Conservation (phyloP, 2,329 filamentous ascomycete genomes). For the Xylariaceae sp. region DNA sequence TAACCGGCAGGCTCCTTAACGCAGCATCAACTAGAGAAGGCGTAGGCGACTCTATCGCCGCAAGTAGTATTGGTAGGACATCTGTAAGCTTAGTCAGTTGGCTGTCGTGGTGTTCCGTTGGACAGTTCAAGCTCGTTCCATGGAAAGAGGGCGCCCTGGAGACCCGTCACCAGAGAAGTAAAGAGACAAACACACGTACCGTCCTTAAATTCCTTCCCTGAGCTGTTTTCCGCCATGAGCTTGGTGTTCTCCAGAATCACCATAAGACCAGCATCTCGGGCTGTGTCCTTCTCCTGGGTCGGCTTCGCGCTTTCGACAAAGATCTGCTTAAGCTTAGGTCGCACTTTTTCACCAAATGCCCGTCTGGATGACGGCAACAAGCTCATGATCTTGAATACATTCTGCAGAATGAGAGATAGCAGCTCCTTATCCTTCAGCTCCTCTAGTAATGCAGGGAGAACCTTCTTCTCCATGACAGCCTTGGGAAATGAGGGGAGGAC, state of each 20-base stretch:
- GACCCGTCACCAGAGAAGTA: neutral
- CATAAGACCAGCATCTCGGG: constrained; percentile 85
- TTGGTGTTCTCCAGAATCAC: constrained; percentile 80
- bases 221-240: constrained; percentile 71
- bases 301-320: constrained; percentile 62
- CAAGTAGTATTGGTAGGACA: constrained; percentile 76
- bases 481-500: constrained; percentile 90
- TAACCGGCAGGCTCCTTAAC: constrained; percentile 67
- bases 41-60: constrained; percentile 82
- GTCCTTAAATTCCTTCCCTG: constrained; percentile 91
- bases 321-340: constrained; percentile 77
- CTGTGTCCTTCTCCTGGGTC: constrained; percentile 67
- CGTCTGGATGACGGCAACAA: constrained; percentile 71
- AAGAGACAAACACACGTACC: constrained; percentile 40
- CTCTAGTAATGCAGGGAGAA: constrained; percentile 81
- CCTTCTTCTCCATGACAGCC: constrained; percentile 90
- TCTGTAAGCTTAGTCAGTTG: constrained; percentile 44
- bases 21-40: constrained; percentile 85
- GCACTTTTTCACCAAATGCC: constrained; percentile 76
- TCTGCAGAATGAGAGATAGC: constrained; percentile 78
- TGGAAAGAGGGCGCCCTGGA: no score
- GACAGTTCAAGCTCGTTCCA: no score
- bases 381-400: constrained; percentile 84
- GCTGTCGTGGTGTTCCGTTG: no score
- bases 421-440: constrained; percentile 91